Conservation (phyloP, 306 rosid genomes). For the Sophora flavescens region DNA sequence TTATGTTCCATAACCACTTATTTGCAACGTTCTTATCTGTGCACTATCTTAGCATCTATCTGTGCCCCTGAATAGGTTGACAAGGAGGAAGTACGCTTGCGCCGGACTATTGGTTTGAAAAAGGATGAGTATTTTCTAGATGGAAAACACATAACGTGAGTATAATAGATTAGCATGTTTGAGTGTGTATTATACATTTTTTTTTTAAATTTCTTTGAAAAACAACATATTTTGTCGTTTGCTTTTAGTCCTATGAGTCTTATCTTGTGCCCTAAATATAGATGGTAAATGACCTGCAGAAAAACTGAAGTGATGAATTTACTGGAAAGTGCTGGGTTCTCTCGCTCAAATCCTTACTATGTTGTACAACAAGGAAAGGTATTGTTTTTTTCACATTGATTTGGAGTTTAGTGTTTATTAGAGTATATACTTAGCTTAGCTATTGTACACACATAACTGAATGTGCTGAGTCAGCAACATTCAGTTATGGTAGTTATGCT, state of each 20-base stretch:
- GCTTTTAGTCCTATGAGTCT: constrained; percentile 23
- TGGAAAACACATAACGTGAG: constrained; percentile 98
- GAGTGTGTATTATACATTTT: constrained; percentile 1
- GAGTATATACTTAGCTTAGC: no score
- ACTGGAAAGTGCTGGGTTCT: constrained; percentile 99
- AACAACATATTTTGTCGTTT: constrained; percentile 10
- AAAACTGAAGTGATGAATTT: constrained; percentile 99
- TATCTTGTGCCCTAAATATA: constrained; percentile 26
- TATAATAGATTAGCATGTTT: constrained; percentile 26
- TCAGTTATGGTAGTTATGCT: no score
- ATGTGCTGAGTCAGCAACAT: no score
- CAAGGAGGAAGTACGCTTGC: constrained; percentile 96
- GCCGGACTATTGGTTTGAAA: constrained; percentile 85
- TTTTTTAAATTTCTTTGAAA: neutral
- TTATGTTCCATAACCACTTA: constrained; percentile 25
- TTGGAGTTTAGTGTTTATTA: constrained; percentile 5
- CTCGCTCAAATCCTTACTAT: constrained; percentile 99
- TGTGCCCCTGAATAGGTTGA: constrained; percentile 72
- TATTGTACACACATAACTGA: no score
- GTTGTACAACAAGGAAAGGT: constrained; percentile 99
- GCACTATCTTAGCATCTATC: constrained; percentile 23
- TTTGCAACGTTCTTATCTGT: constrained; percentile 24
- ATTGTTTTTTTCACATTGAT: constrained; percentile 39
- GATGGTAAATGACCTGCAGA: constrained; percentile 55
- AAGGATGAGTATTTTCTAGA: constrained; percentile 96